phyloP scores from a whole-genome alignment of 495 filamentous ascomycete species.

The Podospora pseudopauciseta region DNA sequence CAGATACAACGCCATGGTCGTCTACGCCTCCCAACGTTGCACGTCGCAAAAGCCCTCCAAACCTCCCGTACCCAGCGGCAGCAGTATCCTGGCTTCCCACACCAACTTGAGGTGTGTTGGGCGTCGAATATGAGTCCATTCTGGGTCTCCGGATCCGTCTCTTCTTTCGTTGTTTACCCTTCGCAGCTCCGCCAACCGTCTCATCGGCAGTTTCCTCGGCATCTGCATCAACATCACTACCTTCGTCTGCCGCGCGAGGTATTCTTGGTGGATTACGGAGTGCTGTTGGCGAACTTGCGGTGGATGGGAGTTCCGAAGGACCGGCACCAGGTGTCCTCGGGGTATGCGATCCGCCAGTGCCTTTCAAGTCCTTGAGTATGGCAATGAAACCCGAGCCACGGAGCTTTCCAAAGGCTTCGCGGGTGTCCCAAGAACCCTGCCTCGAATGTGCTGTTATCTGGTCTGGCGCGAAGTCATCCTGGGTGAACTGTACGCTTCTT shows the following conservation, averaged over 20 bases:
- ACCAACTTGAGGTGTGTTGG: conserved; percentile 35
- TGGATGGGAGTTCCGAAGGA: conserved; percentile 32
- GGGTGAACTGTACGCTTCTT: conserved; percentile 63
- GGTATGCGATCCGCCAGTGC: conserved; percentile 46
- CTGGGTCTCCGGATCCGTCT: conserved; percentile 51
- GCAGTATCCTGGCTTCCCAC: conserved; percentile 31
- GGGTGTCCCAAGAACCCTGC: conserved; percentile 55
- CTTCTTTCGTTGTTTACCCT: conserved; percentile 45
- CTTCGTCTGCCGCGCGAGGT: conserved; percentile 55
- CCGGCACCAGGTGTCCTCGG: conserved; percentile 36
- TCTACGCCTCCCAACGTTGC: conserved; percentile 66
- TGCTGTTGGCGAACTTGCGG: conserved; percentile 45
- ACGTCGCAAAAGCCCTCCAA: conserved; percentile 56
- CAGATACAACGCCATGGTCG: conserved; percentile 72
- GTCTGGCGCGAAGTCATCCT: conserved; percentile 44
- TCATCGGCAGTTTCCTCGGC: conserved; percentile 68
- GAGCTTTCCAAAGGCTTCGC: conserved; percentile 54
- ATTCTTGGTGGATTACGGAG: conserved; percentile 39
- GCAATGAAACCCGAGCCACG: conserved; percentile 62
- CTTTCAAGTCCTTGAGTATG: conserved; percentile 59
- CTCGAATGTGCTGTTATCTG: conserved; percentile 46
- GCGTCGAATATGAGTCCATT: conserved; percentile 44
- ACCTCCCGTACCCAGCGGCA: conserved; percentile 30
- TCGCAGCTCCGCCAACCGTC: conserved; percentile 42
- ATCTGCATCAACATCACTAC: conserved; percentile 69